Percentiles rank a stretch among this genome's conserved stretches.
Evolutionary conservation across 805 yeast genomes (phyloP).

Genomic region (Isabelozyma heimii): DNA sequence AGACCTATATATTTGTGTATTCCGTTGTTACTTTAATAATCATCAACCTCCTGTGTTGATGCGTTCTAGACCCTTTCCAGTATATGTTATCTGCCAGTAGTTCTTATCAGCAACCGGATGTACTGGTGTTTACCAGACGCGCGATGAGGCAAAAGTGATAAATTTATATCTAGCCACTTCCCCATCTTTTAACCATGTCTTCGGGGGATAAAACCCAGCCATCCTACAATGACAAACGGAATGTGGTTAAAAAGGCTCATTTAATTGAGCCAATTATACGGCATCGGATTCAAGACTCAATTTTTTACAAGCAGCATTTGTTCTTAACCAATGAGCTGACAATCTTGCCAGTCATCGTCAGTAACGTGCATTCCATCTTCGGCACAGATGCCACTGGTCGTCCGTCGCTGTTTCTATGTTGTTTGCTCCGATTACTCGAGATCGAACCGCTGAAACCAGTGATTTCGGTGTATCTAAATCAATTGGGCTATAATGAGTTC

Average conservation of each 20-base stretch:
- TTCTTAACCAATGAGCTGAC: slow-evolving; percentile 41
- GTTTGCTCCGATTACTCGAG: slow-evolving; percentile 74
- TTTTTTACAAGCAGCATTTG: slow-evolving; percentile 42
- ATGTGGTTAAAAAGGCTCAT: slow-evolving; percentile 26
- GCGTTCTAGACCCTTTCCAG: not conserved
- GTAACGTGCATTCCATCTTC: slow-evolving; percentile 48
- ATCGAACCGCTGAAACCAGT: slow-evolving; percentile 65
- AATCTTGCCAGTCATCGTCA: slow-evolving; percentile 29
- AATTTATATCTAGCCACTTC: not conserved
- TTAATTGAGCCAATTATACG: slow-evolving; percentile 42
- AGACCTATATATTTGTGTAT: not conserved
- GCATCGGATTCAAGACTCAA: slow-evolving; percentile 40
- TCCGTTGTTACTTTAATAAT: not conserved
- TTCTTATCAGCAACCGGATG: not conserved
- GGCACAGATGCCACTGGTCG: slow-evolving; percentile 53
- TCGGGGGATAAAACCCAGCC: slow-evolving; percentile 14
- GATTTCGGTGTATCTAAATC: slow-evolving; percentile 50
- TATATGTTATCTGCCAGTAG: not conserved
- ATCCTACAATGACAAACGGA: slow-evolving; percentile 25
- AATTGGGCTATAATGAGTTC: slow-evolving; percentile 54
- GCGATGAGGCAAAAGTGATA: not conserved
- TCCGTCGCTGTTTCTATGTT: slow-evolving; percentile 74
- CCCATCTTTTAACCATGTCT: not conserved
- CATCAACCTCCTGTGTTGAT: not conserved
- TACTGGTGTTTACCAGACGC: not conserved